Evolutionary conservation across 352 stramenopile genomes (phyloP).

Genomic region (Globisporangium rhizosaccharum): DNA sequence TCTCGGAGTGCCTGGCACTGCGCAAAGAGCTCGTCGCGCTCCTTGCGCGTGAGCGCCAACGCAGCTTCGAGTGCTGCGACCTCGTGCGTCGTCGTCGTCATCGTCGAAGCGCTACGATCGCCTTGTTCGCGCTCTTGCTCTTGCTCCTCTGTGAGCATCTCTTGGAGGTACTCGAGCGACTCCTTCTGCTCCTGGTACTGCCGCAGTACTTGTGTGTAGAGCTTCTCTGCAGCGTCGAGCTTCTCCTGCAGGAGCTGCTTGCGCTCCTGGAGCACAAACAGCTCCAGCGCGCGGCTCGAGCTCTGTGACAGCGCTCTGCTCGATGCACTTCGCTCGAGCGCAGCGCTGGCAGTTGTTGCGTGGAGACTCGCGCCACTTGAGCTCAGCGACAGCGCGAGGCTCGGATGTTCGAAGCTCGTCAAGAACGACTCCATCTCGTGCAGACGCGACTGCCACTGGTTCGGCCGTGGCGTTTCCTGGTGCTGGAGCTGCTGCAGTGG

Average conservation of each 20-base stretch:
- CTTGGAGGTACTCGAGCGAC: slow-evolving; percentile 52
- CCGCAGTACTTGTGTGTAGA: slow-evolving; percentile 65
- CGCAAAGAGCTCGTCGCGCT: slow-evolving; percentile 56
- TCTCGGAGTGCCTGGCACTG: slow-evolving; percentile 56
- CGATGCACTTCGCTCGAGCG: slow-evolving; percentile 3
- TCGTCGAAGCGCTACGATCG: neutral
- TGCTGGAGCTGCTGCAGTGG: neutral
- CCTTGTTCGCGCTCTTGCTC: slow-evolving; percentile 25
- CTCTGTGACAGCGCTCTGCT: neutral
- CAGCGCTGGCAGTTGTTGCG: neutral
- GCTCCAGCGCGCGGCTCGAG: slow-evolving; percentile 27
- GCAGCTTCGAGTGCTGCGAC: slow-evolving; percentile 19
- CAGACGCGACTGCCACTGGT: slow-evolving; percentile 39
- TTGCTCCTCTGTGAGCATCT: slow-evolving; percentile 49
- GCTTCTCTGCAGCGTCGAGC: slow-evolving; percentile 63
- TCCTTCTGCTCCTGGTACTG: slow-evolving; percentile 62
- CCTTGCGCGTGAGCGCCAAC: slow-evolving; percentile 30
- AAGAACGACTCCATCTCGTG: slow-evolving; percentile 54
- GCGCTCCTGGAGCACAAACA: slow-evolving; percentile 31
- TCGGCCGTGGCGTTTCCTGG: neutral
- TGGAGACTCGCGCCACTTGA: neutral
- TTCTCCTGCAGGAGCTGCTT: slow-evolving; percentile 48
- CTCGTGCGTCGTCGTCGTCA: slow-evolving; percentile 15
- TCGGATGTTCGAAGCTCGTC: slow-evolving; percentile 15
- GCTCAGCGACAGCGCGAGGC: neutral